Evolutionary conservation across 2,329 filamentous ascomycete species (phyloP), one percentile per base, ranked within the genome.

Genomic region (Botrytis squamosa): DNA sequence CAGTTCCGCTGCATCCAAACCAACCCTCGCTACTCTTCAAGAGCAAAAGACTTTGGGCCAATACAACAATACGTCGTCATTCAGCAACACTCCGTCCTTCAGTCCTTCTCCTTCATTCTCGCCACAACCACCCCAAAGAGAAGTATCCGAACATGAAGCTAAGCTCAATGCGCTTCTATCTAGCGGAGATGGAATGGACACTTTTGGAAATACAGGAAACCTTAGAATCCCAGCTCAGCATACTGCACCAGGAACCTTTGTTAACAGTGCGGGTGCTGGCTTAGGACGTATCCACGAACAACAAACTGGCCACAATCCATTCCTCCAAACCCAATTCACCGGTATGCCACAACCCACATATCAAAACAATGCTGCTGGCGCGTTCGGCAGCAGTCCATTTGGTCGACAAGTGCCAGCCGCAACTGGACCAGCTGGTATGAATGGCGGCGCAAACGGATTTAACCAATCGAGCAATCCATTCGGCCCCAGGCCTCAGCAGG

Each of bases 161-260:
- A 92, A 89, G 80, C 91, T 99, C 77, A 98, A 98, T 81, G 89
- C 92, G 1, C 89, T 99, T 49, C 89, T 99, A 63, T 89, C 94
- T 4, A 90, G 88, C 38, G 95, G 96, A 77, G 96, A 99, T 73
- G 96, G 96, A 38, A 93, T 97, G 86, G 96, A 99, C 81, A 99
- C 96, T 0, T 99, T 97, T 82, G 96, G 96, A 77, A 99, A 99
- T 82, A 93, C 93, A n/a, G 96, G 96, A 77, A 93, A 98, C 77
- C 87, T 97, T 65, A 94, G 96, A 83, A 97, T 99, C 76, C 96
- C 96, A 1, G 91, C 96, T 3, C 96, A 99, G 82, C 96, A 99
- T 83, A 99, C 96, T 0, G 94, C 96, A 1, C 96, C 96, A 0
- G 96, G 95, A 40, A 97, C 93, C 0, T 99, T 98, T 82, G 92